phyloP scores from a whole-genome alignment of 2,329 filamentous ascomycete genomes.

The Penicillium sp. region DNA sequence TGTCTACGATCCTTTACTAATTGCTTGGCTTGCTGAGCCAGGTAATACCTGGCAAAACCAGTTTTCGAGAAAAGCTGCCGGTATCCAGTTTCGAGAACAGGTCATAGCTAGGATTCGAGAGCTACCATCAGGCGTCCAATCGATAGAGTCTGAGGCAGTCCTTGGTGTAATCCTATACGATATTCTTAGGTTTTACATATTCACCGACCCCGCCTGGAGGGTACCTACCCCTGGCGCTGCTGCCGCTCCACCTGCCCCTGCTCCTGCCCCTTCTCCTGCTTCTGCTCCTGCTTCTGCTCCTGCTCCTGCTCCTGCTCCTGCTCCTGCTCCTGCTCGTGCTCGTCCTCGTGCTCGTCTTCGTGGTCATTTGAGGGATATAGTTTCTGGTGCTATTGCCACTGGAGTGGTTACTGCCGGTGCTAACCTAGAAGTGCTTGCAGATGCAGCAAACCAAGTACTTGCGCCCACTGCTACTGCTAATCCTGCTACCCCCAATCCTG shows the following conservation, averaged over 20 bases:
- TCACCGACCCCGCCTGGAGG: background rate
- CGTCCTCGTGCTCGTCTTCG: too few relatives aligned
- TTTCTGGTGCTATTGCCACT: background rate
- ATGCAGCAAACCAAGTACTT: background rate
- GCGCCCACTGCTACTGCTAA: background rate
- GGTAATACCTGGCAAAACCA: background rate
- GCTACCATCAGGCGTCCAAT: background rate
- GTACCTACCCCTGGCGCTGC: background rate
- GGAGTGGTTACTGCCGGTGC: background rate
- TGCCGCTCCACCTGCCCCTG: background rate
- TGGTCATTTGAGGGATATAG: background rate
- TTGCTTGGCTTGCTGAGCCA: background rate
- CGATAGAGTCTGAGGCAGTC: background rate
- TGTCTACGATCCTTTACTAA: background rate
- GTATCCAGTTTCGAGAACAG: background rate
- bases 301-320: background rate
- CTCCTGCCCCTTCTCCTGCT: too few relatives aligned
- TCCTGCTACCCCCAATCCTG: background rate
- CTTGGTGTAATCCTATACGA: background rate
- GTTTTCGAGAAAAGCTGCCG: background rate
- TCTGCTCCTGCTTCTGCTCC: too few relatives aligned
- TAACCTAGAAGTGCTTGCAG: background rate
- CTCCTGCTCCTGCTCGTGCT: too few relatives aligned
- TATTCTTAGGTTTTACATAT: background rate
- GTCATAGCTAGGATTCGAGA: background rate